Evolutionary conservation across 371 early-diverging fungal species (phyloP), one percentile per base, ranked within the genome.

Genomic region (Umbelopsis sp.): DNA sequence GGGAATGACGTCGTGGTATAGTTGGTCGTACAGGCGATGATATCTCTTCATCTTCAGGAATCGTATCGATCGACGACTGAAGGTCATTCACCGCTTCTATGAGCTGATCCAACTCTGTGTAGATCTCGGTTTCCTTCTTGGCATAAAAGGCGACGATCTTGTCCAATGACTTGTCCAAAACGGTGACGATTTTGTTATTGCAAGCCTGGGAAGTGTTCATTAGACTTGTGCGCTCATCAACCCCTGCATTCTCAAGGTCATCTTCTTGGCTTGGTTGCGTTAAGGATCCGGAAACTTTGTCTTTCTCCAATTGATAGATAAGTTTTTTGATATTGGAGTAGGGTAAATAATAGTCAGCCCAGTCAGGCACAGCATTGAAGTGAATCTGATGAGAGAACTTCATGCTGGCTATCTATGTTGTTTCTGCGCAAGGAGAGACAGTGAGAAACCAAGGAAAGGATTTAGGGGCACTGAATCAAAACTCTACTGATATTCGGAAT

Each of bases 291-390:
- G 82, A 80, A 3, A 95, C 81, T 63, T 89, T 84, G 20, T 94
- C 94, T 72, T 92, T 93, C 80, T 96, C 98, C 66, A 94, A 87
- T 50, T 87, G 86, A 78, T 96, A 96, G 53, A 96, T 86, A 66
- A 91, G 86, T 76, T 95, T 96, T 72, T 97, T 96, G 69, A 96
- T 85, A 68, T 93, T 90, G 22, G 93, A 92, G 80, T 97, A 96
- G 20, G 89, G 88, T 63, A 93, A 53, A 75, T 93, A 93, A 76
- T 89, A 83, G 67, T 93, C 93, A 63, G 88, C 87, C 97, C 97
- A 97, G 72, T 95, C 96, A 53, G 95, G 95, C 44, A 92, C 93
- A 45, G 93, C 86, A 74, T 96, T 95, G 75, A 97, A 90, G 78
- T 93, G 91, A 51, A 97, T 87, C 51, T 91, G 90, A 80, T 93